Evolutionary conservation across 805 yeast genomes (phyloP), one percentile per base, ranked within the genome.

Genomic region (Hanseniaspora taiwanica): DNA sequence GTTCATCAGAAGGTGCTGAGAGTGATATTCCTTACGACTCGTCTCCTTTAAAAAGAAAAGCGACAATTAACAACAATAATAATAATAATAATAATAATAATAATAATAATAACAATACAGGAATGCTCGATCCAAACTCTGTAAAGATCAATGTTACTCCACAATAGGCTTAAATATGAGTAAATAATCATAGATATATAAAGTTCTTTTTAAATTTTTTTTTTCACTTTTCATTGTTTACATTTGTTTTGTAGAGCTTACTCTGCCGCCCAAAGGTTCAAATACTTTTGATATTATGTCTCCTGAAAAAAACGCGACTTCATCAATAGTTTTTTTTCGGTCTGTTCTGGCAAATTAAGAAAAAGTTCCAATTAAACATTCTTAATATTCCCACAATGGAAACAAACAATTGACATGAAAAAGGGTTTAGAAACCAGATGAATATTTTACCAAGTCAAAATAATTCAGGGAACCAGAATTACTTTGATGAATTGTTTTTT

Each of bases 1-100:
- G n/a, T n/a, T n/a, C n/a, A n/a, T n/a, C 29, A 25, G 58, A 54
- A 14, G 52, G 55, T 40, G 56, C 61, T 3, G 53, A 52, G 36
- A 46, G 54, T 14, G 54, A 52, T 17, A 48, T 53, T n/a, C 50
- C 49, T 36, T 48, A 53, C 31, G 51, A 54, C 17, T 47, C 40
- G 43, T 39, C 21, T 4, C 29, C 29, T 13, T 8, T 25, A 25
- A 25, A 25, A 14, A 13, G 29, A 13, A 25, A 25, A 25, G 29
- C 29, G n/a, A 25, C 29, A 25, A 3, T 25, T 4, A 14, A 25
- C 10, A 14, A 5, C n/a, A 14, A 13, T 25, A 18, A 16, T 3
- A 16, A 5, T 5, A 18, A 31, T n/a, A n/a, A n/a, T n/a, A n/a
- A n/a, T n/a, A n/a, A n/a, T n/a, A n/a, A n/a, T n/a, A n/a, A n/a